Base-by-base conservation (phyloP, 306 rosid species). In the Lathyrus sativus region DNA sequence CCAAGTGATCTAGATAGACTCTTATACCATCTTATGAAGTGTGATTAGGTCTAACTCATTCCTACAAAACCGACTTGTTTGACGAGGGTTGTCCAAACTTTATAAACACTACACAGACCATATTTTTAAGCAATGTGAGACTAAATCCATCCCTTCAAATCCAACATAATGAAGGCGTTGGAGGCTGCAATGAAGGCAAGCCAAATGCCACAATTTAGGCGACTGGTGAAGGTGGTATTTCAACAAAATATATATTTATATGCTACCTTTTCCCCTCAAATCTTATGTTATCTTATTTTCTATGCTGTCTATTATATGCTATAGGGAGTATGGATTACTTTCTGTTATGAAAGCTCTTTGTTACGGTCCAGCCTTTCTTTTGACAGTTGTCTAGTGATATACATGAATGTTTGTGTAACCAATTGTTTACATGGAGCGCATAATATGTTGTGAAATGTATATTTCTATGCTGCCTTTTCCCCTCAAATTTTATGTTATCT, bases 371-470 rank as follows among this genome's bases (percentile, higher is more conserved):
- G 22, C 9, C 51, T 33, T 65, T 10, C 38, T 43, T n/a, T 54
- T 33, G n/a, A 50, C 13, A 12, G 3, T 54, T 44, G 49, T 61
- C 44, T 46, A 18, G 48, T 54, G 45, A 54, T 72, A 39, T 45
- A 50, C 45, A 45, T 57, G 39, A 72, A 11, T 9, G 19, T 70
- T 56, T 75, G 48, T 50, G 19, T 53, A 72, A 41, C 11, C 19
- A 37, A 70, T 54, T 70, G 17, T 58, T 67, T 63, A 11, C 54
- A 55, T 41, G 62, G 76, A 61, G 48, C 19, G 26, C 18, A 4
- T 38, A 46, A 72, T 68, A 65, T 54, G 54, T 67, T 70, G 39
- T 55, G 48, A 26, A 26, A 46, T 13, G 42, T 12, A 64, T 29
- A 6, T 28, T 65, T 57, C 28, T 19, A 24, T 28, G 26, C 49